A percentile compares a stretch with the other conserved stretches of the same genome.
phyloP scores from a whole-genome alignment of 2,329 filamentous ascomycete species.

The Botryotinia globosa region DNA sequence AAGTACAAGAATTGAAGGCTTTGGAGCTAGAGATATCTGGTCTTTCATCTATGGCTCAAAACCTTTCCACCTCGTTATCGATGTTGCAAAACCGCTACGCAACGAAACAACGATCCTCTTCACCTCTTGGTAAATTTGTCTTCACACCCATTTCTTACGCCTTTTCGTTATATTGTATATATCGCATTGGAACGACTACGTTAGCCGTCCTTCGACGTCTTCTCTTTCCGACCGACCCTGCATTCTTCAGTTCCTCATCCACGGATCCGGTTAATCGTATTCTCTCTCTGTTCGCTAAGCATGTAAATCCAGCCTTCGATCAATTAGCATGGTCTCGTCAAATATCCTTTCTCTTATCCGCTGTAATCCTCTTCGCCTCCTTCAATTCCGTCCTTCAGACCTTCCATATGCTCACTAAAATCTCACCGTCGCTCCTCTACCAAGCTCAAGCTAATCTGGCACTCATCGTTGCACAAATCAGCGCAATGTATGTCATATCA shows the following conservation, averaged over 20 bases:
- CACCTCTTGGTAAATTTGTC: conserved; percentile 62
- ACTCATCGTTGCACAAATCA: conserved; percentile 74
- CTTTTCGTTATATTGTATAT: conserved; percentile 81
- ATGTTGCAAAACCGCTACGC: conserved; percentile 61
- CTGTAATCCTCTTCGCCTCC: conserved; percentile 76
- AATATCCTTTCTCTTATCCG: conserved; percentile 79
- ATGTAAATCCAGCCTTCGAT: conserved; percentile 81
- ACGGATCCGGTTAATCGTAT: conserved; percentile 82
- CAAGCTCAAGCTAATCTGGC: conserved; percentile 73
- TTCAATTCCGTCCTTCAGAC: conserved; percentile 85
- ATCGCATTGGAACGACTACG: conserved; percentile 72
- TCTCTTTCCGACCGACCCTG: conserved; percentile 41
- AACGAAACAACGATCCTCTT: conserved; percentile 65
- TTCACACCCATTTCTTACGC: conserved; percentile 59
- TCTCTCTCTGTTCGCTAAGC: conserved; percentile 73
- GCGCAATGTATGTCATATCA: conserved; percentile 81
- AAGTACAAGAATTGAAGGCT: conserved; percentile 56
- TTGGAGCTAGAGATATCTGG: conserved; percentile 75
- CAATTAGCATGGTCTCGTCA: conserved; percentile 80
- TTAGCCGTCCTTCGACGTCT: conserved; percentile 64
- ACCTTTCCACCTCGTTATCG: conserved; percentile 63
- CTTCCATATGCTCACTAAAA: conserved; percentile 74
- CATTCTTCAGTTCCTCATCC: conserved; percentile 51
- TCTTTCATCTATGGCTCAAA: conserved; percentile 74
- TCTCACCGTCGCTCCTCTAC: conserved; percentile 69